Percentiles rank a stretch among this genome's conserved stretches.
Evolutionary conservation across 441 rosid genomes (phyloP).

Genomic region (Sinapis alba): DNA sequence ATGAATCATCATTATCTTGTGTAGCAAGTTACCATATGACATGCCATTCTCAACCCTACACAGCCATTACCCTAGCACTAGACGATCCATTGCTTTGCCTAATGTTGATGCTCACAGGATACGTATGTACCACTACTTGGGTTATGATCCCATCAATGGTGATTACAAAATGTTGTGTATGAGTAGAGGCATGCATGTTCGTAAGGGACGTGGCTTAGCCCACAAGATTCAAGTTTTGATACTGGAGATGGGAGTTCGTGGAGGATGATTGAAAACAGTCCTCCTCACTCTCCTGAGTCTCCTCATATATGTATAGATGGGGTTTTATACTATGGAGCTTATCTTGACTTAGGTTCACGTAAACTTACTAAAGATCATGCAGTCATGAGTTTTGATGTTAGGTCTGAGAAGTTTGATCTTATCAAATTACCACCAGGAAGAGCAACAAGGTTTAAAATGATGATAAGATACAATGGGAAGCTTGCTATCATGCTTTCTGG

Average conservation of each 20-base stretch:
- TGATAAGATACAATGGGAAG: constrained; percentile 18
- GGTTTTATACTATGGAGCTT: constrained; percentile 21
- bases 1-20: not conserved
- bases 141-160: constrained; percentile 22
- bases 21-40: constrained; percentile 14
- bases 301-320: constrained; percentile 23
- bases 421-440: not conserved
- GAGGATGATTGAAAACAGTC: constrained; percentile 5
- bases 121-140: constrained; percentile 13
- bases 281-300: constrained; percentile 1
- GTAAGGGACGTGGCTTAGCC: constrained; percentile 7
- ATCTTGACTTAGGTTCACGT: not conserved
- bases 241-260: not conserved
- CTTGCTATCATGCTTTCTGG: not conserved
- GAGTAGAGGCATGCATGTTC: not conserved
- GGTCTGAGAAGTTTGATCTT: not conserved
- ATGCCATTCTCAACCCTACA: not conserved
- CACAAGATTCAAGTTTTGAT: constrained; percentile 4
- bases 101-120: not conserved
- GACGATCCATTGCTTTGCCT: not conserved
- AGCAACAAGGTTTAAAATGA: not conserved
- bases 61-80: constrained; percentile 11
- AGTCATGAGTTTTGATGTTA: constrained; percentile 26
- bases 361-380: not conserved
- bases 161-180: constrained; percentile 26